Percentiles rank a stretch among this genome's conserved stretches.
phyloP scores from a whole-genome alignment of 1,284 basidiomycete genomes.

The Puccinia triticina region DNA sequence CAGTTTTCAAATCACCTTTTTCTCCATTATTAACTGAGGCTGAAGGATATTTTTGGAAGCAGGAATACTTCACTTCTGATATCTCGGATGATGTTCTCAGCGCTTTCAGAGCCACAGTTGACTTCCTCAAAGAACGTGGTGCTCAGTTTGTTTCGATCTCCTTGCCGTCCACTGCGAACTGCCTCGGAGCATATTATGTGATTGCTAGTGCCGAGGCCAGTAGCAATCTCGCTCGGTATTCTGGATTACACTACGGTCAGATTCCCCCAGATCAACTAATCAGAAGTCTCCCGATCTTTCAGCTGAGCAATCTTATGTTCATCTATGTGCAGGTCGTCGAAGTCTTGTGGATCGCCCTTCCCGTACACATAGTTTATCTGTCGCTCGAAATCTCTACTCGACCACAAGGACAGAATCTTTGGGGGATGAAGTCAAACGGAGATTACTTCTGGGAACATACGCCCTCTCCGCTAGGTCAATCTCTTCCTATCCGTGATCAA shows the following conservation, averaged over 20 bases:
- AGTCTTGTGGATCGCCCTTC: constrained; percentile 31
- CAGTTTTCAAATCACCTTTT: not conserved
- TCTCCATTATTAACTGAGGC: not conserved
- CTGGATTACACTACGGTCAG: constrained; percentile 72
- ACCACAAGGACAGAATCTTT: constrained; percentile 67
- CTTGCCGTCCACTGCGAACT: constrained; percentile 75
- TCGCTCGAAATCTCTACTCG: constrained; percentile 55
- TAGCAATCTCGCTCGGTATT: constrained; percentile 87
- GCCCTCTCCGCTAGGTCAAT: constrained; percentile 85
- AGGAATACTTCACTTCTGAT: constrained; percentile 39
- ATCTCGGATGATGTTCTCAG: constrained; percentile 55
- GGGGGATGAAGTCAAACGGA: constrained; percentile 80
- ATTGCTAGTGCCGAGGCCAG: constrained; percentile 91
- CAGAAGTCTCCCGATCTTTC: constrained; percentile 20
- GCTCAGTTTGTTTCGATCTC: constrained; percentile 75
- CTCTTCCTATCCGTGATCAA: not conserved
- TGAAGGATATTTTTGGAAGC: not conserved
- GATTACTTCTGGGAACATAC: constrained; percentile 89
- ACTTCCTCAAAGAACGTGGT: constrained; percentile 66
- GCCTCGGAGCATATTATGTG: constrained; percentile 91
- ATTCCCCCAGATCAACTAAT: not conserved
- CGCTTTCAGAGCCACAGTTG: constrained; percentile 5
- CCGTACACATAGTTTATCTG: not conserved
- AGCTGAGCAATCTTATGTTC: not conserved
- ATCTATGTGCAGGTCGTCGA: constrained; percentile 30